Evolutionary conservation across 345 rosid genomes (phyloP), one percentile per base, ranked within the genome.

Genomic region (Kernera saxatilis): DNA sequence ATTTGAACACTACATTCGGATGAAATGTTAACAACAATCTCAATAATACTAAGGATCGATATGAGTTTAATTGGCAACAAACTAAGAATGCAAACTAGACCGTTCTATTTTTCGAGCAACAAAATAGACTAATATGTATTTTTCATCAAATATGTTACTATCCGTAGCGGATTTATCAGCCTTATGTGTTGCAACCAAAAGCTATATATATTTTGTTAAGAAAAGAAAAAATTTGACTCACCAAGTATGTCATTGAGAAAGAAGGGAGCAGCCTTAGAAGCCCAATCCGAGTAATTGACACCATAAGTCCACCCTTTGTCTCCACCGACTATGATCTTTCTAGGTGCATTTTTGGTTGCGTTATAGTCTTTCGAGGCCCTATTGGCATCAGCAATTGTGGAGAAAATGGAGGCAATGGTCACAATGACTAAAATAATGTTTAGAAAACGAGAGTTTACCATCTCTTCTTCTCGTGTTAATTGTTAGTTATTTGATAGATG

Each of bases 281-380:
- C 89, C 98, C 95, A 90, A 3, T 73, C 63, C 0, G 73, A 54
- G 73, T 92, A 90, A 45, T 87, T 82, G 40, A 85, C 40, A 26
- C 95, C 96, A 29, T 81, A 88, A 2, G 32, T 77, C 96, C 95
- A 90, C n/a, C 76, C 74, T 9, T 84, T 75, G 12, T 87, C 79
- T 15, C 91, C 96, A 13, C 93, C 98, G 0, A 88, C 91, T 4
- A 77, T 35, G 62, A 89, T 72, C 67, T 78, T 85, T 15, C 57
- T 81, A 21, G 88, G 77, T 30, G 26, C 43, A 22, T 27, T n/a
- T 26, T 50, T 25, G 3, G 79, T 69, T 15, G 44, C 57, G 67
- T 72, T 64, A 12, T 18, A 32, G 70, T 13, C 23, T 45, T 75
- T 67, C 25, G 59, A 37, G 2, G 60, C 77, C 3, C 77, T 73